Conservation (phyloP, 371 early-diverging fungal species). For the Lichtheimia hyalospora region DNA sequence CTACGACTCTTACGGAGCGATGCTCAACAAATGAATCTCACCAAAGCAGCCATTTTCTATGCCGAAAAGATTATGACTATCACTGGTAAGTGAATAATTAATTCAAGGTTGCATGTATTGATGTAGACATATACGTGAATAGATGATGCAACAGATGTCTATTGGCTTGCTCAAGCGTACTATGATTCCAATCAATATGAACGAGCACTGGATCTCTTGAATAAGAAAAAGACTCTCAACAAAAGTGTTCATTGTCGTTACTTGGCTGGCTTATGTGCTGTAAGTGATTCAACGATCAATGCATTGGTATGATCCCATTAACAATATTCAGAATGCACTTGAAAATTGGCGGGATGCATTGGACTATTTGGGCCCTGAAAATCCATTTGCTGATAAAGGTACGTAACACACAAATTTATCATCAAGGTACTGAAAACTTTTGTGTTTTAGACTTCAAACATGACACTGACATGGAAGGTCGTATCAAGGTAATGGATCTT, state of each 20-base stretch:
- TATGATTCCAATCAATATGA: slow-evolving; percentile 61
- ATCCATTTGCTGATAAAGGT: slow-evolving; percentile 47
- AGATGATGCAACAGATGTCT: slow-evolving; percentile 62
- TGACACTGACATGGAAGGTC: slow-evolving; percentile 3
- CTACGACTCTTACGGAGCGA: slow-evolving; percentile 14
- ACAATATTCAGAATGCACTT: slow-evolving; percentile 46
- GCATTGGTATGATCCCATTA: slow-evolving; percentile 5
- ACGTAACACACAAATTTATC: no score
- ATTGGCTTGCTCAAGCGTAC: slow-evolving; percentile 60
- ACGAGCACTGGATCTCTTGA: slow-evolving; percentile 57
- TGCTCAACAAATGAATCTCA: slow-evolving; percentile 14
- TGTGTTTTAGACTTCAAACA: neutral
- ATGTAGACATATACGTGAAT: neutral
- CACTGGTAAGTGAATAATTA: slow-evolving; percentile 1
- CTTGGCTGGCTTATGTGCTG: slow-evolving; percentile 64
- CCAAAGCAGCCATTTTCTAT: slow-evolving; percentile 13
- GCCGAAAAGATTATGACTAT: slow-evolving; percentile 10
- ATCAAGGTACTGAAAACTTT: no score
- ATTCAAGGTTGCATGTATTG: neutral
- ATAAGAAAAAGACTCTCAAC: slow-evolving; percentile 45
- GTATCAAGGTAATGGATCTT: slow-evolving; percentile 11
- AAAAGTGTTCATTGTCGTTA: slow-evolving; percentile 60
- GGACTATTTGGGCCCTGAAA: slow-evolving; percentile 57
- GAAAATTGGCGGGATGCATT: slow-evolving; percentile 61
- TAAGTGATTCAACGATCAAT: slow-evolving; percentile 27